A percentile compares a stretch with the other conserved stretches of the same genome.
phyloP scores from a whole-genome alignment of 2,329 filamentous ascomycete genomes.

The Beauveria varroae region DNA sequence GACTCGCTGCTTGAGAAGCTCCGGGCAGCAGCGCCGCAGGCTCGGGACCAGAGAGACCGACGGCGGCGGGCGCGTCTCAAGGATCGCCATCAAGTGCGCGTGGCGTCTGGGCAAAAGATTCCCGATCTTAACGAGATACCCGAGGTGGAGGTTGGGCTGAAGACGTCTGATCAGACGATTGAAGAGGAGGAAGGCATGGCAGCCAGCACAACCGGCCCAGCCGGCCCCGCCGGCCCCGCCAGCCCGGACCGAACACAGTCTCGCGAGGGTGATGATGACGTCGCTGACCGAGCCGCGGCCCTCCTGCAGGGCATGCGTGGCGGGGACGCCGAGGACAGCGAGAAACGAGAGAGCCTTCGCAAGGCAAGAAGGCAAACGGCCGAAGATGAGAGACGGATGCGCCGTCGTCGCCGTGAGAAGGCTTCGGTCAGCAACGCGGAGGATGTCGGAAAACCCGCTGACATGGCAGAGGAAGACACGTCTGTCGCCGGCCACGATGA shows the following conservation, averaged over 20 bases:
- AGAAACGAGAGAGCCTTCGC: slow-evolving; percentile 54
- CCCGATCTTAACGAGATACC: slow-evolving; percentile 59
- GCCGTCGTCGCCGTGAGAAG: slow-evolving; percentile 60
- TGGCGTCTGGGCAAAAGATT: slow-evolving; percentile 85
- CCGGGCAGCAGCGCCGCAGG: slow-evolving; percentile 83
- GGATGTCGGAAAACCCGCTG: slow-evolving; percentile 13
- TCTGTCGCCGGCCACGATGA: slow-evolving; percentile 13
- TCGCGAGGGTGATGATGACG: slow-evolving; percentile 54
- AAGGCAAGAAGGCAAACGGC: slow-evolving; percentile 60
- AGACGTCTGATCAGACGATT: slow-evolving; percentile 27
- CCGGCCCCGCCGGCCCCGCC: slow-evolving; percentile 48
- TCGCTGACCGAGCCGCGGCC: slow-evolving; percentile 76
- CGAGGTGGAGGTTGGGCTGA: slow-evolving; percentile 40
- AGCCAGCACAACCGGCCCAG: slow-evolving; percentile 40
- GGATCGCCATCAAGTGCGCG: slow-evolving; percentile 81
- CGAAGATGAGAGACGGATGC: slow-evolving; percentile 65
- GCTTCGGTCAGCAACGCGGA: slow-evolving; percentile 31
- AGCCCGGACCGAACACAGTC: slow-evolving; percentile 26
- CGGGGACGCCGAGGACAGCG: slow-evolving; percentile 48
- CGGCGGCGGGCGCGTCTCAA: slow-evolving; percentile 81
- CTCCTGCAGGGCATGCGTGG: slow-evolving; percentile 77
- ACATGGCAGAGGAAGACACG: slow-evolving; percentile 18
- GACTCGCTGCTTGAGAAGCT: slow-evolving; percentile 92
- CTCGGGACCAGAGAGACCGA: slow-evolving; percentile 81
- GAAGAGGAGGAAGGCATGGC: slow-evolving; percentile 38